Evolutionary conservation across 2,329 filamentous ascomycete species (phyloP).

Genomic region (Allantophomopsis cytisporea): DNA sequence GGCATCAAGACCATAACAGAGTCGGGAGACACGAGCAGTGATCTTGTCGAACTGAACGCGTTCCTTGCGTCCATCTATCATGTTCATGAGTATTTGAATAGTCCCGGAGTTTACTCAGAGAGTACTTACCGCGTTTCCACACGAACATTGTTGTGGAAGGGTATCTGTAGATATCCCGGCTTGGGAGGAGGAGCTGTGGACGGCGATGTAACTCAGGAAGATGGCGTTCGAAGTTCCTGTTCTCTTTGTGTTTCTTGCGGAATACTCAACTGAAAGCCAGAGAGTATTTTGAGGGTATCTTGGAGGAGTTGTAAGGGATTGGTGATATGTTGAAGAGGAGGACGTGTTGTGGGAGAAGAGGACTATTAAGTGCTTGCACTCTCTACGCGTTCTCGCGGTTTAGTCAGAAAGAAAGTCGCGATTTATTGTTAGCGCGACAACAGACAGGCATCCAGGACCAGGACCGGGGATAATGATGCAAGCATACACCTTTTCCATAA

Average conservation of each 20-base stretch:
- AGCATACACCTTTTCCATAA: too few species aligned
- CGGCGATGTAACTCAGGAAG: conserved; percentile 6
- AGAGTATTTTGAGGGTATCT: too few species aligned
- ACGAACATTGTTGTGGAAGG: conserved; percentile 16
- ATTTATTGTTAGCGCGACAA: neutral
- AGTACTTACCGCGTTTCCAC: conserved; percentile 20
- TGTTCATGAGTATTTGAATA: conserved; percentile 4
- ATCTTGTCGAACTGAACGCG: conserved; percentile 99
- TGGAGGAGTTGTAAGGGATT: conserved; percentile 1
- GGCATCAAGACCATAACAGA: conserved; percentile 94
- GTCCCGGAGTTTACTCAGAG: neutral
- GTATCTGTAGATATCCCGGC: neutral
- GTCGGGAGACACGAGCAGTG: conserved; percentile 90
- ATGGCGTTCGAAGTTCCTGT: conserved; percentile 1
- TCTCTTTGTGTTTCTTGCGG: neutral
- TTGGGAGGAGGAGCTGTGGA: conserved; percentile 1
- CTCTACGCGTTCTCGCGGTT: neutral
- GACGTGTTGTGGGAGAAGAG: neutral
- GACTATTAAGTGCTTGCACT: neutral
- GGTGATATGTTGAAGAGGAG: conserved; percentile 1
- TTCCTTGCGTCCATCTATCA: conserved; percentile 92
- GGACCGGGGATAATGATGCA: too few species aligned
- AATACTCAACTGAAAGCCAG: too few species aligned
- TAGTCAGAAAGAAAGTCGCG: neutral
- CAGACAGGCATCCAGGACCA: too few species aligned